Conservation (phyloP, 2,329 filamentous ascomycete species). For the Penicillium brasilianum region DNA sequence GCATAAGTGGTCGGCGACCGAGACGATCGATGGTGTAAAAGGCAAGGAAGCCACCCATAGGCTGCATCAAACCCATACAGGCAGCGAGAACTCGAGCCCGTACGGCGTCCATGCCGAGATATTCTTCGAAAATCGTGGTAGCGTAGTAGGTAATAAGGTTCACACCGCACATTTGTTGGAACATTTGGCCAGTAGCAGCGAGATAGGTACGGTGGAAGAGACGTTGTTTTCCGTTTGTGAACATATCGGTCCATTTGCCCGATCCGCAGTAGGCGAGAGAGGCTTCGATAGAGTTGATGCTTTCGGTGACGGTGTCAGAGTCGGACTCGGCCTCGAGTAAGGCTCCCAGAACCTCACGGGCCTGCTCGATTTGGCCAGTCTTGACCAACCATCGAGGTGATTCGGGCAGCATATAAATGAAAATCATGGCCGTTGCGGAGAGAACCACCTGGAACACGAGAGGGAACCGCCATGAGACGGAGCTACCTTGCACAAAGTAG, state of each 20-base stretch:
- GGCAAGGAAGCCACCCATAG: constrained; percentile 49
- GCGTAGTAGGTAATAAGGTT: constrained; percentile 46
- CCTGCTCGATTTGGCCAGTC: constrained; percentile 42
- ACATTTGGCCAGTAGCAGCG: constrained; percentile 42
- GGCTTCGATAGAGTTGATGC: constrained; percentile 48
- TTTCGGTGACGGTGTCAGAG: constrained; percentile 40
- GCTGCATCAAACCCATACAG: constrained; percentile 38
- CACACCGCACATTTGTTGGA: constrained; percentile 46
- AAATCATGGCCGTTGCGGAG: constrained; percentile 36
- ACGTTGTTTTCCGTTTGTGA: constrained; percentile 44
- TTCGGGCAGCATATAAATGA: constrained; percentile 45
- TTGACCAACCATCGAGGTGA: constrained; percentile 55
- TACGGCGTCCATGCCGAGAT: constrained; percentile 30
- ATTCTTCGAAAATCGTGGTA: constrained; percentile 46
- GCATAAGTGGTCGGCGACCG: constrained; percentile 44
- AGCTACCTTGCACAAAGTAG: constrained; percentile 43
- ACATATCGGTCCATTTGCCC: constrained; percentile 42
- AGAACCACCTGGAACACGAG: constrained; percentile 46
- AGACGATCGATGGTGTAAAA: constrained; percentile 55
- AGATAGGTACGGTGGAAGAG: constrained; percentile 43
- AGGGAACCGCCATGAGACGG: constrained; percentile 52
- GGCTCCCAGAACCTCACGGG: constrained; percentile 44
- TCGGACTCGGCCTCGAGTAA: constrained; percentile 51
- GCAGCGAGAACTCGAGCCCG: constrained; percentile 37
- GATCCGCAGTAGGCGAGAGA: constrained; percentile 48